Base-by-base conservation (phyloP, 2,329 filamentous ascomycete genomes). In the Pyrenophora seminiperda region DNA sequence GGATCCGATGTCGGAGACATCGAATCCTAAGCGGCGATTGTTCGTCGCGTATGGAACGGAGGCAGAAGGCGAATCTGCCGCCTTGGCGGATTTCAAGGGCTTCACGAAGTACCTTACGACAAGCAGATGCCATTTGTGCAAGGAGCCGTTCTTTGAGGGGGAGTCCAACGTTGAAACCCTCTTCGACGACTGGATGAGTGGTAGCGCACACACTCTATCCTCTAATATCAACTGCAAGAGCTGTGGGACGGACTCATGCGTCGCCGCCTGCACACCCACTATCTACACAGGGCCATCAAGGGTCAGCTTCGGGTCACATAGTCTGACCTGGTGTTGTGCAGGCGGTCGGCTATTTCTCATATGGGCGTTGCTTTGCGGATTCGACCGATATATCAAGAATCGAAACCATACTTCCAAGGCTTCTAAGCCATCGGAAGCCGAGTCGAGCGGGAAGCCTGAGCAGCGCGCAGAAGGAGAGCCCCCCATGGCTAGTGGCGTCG, bases 281-380 rank as follows among this genome's bases (percentile, higher is more conserved):
- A 15, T 48, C 2, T 40, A 30, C 9, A 32, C 36, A 4, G 50
- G 38, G 7, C 24, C 9, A 20, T 56, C 50, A 2, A 31, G 14
- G n/a, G 31, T 48, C 15, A 39, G 20, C 11, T 34, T 56, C 7
- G 14, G 46, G 4, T 58, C 42, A 7, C 47, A 59, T 5, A 7
- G 19, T 14, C 32, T 65, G 6, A 50, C 53, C 9, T 75, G 71
- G 73, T 75, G 73, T 54, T 76, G 73, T 49, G 56, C 59, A 18
- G 40, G 53, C 4, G 70, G 68, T 13, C 62, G 68, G 6, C 19
- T 73, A 9, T 64, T 71, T 42, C 24, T 71, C 13, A 66, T 75
- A 33, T 76, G 72, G 72, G 53, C 65, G 4, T 44, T 75, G 1
- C 64, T 77, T 6, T 74, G 67, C 39, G 68, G 67, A 13, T 72